Conservation (phyloP, 2,329 filamentous ascomycete genomes). For the Exutisphaerella laricina region DNA sequence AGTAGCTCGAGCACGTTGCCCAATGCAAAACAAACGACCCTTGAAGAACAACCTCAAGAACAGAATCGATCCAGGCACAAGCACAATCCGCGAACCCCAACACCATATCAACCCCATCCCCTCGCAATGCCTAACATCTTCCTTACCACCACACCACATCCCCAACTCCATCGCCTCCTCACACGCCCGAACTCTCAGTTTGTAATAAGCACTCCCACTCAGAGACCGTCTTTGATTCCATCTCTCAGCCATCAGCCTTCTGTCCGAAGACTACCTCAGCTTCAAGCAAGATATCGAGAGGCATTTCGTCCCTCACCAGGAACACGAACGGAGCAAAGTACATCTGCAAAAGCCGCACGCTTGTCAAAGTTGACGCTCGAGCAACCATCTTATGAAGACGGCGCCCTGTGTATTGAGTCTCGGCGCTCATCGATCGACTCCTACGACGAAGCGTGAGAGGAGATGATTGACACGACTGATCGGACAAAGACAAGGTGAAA, state of each 20-base stretch:
- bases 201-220: slow-evolving; percentile 71
- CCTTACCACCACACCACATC: slow-evolving; percentile 23
- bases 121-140: slow-evolving; percentile 9
- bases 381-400: too few relatives aligned
- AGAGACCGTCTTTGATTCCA: slow-evolving; percentile 95
- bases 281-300: too few relatives aligned
- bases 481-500: slow-evolving; percentile 46
- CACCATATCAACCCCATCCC: slow-evolving; percentile 13
- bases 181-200: slow-evolving; percentile 55
- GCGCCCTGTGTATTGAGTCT: slow-evolving; percentile 38
- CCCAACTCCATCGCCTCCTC: slow-evolving; percentile 19
- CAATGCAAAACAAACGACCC: too few relatives aligned
- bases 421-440: slow-evolving; percentile 55
- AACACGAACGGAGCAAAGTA: slow-evolving; percentile 74
- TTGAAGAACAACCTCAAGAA: too few relatives aligned
- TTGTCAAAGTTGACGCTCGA: too few relatives aligned
- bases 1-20: slow-evolving; percentile 4
- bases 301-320: slow-evolving; percentile 41
- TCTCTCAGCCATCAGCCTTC: slow-evolving; percentile 45
- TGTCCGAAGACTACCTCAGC: too few relatives aligned
- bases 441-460: slow-evolving; percentile 39
- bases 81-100: too few relatives aligned
- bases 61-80: slow-evolving; percentile 8
- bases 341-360: slow-evolving; percentile 87
- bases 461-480: slow-evolving; percentile 65